Evolutionary conservation across 768 basidiomycete genomes (phyloP).

Genomic region (Amanita brunnescens): DNA sequence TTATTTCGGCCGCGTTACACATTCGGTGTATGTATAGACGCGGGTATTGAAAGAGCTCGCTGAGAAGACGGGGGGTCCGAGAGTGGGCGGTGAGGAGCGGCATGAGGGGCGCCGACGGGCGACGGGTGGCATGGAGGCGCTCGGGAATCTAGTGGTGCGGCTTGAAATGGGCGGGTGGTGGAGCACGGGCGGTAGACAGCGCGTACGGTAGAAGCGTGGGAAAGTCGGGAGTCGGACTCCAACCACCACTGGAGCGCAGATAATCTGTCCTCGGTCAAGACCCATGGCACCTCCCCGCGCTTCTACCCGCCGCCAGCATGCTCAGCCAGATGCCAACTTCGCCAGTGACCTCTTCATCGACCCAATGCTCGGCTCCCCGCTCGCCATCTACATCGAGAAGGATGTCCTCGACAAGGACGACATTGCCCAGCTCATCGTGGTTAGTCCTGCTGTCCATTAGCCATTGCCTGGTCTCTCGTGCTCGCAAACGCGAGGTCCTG

Average conservation of each 20-base stretch:
- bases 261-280: slow-evolving; percentile 36
- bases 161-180: slow-evolving; percentile 56
- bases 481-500: too few species aligned
- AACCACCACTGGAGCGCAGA: slow-evolving; percentile 32
- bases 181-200: slow-evolving; percentile 14
- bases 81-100: slow-evolving; percentile 8
- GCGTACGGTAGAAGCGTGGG: slow-evolving; percentile 12
- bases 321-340: slow-evolving; percentile 25
- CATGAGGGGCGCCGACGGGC: slow-evolving; percentile 16
- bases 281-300: slow-evolving; percentile 80
- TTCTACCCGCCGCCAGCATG: slow-evolving; percentile 36
- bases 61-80: slow-evolving; percentile 35
- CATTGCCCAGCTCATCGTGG: slow-evolving; percentile 57
- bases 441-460: slow-evolving; percentile 28
- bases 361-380: slow-evolving; percentile 71
- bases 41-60: slow-evolving; percentile 45
- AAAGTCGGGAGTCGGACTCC: slow-evolving; percentile 31
- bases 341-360: slow-evolving; percentile 62
- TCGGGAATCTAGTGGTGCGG: slow-evolving; percentile 46
- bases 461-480: background rate
- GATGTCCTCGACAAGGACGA: slow-evolving; percentile 64
- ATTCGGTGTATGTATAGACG: slow-evolving; percentile 28
- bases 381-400: slow-evolving; percentile 72
- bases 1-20: background rate
- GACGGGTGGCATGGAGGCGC: slow-evolving; percentile 43